phyloP scores from a whole-genome alignment of 345 rosid genomes.

The Stellera chamaejasme region DNA sequence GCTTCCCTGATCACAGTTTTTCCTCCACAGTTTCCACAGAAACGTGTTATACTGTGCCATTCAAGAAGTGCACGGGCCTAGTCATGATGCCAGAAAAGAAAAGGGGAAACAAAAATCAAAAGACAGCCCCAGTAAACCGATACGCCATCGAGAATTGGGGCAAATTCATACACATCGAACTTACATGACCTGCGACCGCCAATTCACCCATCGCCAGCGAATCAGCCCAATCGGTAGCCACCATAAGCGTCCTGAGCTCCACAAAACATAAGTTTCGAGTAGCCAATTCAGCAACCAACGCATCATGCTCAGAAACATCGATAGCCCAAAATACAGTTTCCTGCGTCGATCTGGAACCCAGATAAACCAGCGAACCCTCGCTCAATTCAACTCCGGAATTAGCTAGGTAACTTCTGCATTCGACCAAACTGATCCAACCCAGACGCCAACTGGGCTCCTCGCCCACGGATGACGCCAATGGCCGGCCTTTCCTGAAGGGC shows the following conservation, averaged over 20 bases:
- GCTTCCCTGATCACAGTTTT: slow-evolving; percentile 66
- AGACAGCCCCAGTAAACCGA: neutral
- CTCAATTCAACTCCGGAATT: slow-evolving; percentile 42
- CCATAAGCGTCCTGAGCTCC: slow-evolving; percentile 88
- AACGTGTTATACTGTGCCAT: slow-evolving; percentile 61
- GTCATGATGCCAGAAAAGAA: neutral
- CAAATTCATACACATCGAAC: slow-evolving; percentile 14
- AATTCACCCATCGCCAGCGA: slow-evolving; percentile 66
- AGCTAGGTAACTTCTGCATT: slow-evolving; percentile 38
- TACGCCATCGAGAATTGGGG: no score
- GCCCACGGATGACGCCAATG: slow-evolving; percentile 53
- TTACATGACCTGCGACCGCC: slow-evolving; percentile 94
- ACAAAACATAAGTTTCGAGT: slow-evolving; percentile 51
- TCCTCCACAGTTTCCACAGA: slow-evolving; percentile 81
- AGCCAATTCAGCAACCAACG: slow-evolving; percentile 36
- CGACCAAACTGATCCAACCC: slow-evolving; percentile 68
- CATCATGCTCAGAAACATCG: slow-evolving; percentile 42
- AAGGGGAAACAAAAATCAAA: neutral
- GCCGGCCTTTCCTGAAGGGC: slow-evolving; percentile 76
- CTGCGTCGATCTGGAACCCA: slow-evolving; percentile 59
- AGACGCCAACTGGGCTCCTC: slow-evolving; percentile 59
- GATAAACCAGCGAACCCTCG: slow-evolving; percentile 54
- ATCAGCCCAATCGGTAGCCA: slow-evolving; percentile 91
- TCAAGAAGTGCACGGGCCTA: slow-evolving; percentile 88
- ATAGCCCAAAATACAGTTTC: slow-evolving; percentile 77